phyloP scores from a whole-genome alignment of 768 basidiomycete species.

The Termitomyces sp. region DNA sequence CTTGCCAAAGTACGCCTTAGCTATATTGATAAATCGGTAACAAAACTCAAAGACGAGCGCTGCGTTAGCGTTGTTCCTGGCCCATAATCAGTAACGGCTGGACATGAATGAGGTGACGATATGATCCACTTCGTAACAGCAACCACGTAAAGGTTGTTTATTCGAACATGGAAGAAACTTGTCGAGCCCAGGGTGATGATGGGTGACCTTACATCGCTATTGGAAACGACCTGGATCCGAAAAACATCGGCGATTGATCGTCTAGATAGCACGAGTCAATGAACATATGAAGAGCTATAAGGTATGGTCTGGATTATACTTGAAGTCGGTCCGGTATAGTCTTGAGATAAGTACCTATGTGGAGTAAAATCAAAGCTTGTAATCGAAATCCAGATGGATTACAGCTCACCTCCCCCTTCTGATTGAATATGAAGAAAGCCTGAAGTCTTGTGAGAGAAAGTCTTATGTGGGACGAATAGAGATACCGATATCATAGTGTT shows the following conservation, averaged over 20 bases:
- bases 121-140: conserved; percentile 85
- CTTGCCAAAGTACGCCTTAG: conserved; percentile 95
- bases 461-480: not conserved
- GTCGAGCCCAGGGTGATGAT: conserved; percentile 97
- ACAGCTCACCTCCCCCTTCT: conserved; percentile 87
- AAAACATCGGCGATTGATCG: conserved; percentile 97
- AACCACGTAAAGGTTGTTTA: conserved; percentile 94
- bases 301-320: conserved; percentile 46
- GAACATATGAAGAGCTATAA: not conserved
- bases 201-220: conserved; percentile 93
- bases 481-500: conserved; percentile 26
- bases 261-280: conserved; percentile 33
- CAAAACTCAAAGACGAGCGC: conserved; percentile 97
- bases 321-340: conserved; percentile 94
- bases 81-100: not conserved
- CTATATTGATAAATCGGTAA: conserved; percentile 93
- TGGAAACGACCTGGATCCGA: conserved; percentile 97
- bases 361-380: conserved; percentile 4
- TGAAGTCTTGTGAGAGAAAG: conserved; percentile 24
- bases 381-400: not conserved
- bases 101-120: not conserved
- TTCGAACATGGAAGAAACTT: conserved; percentile 96
- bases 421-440: conserved; percentile 99
- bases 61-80: conserved; percentile 92
- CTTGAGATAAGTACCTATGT: conserved; percentile 89